Evolutionary conservation across 139 green algal genomes (phyloP).

Genomic region (Micractinium conductrix): DNA sequence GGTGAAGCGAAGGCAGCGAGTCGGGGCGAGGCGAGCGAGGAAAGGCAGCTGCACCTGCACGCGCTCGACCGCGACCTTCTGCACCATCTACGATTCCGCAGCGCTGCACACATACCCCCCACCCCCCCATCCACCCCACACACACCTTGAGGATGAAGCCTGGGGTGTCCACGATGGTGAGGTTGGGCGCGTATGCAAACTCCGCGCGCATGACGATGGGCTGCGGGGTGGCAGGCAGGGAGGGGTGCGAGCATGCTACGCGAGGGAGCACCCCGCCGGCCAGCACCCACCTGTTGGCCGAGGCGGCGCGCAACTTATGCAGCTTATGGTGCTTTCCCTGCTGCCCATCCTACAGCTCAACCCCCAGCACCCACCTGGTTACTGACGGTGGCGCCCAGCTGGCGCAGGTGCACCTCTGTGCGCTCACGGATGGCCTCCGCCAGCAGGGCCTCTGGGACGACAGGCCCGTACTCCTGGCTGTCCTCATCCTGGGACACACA

Average conservation of each 20-base stretch:
- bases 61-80: too few species aligned
- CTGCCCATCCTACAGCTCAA: too few species aligned
- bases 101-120: too few species aligned
- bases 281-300: too few species aligned
- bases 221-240: not conserved
- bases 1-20: not conserved
- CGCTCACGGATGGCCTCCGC: constrained; percentile 81
- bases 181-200: constrained; percentile 86
- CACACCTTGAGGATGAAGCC: constrained; percentile 92
- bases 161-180: constrained; percentile 95
- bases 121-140: not conserved
- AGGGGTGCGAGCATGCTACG: not conserved
- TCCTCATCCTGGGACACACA: constrained; percentile 88
- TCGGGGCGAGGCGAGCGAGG: too few species aligned
- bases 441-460: constrained; percentile 66
- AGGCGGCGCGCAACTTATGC: too few species aligned
- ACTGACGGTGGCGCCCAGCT: constrained; percentile 76
- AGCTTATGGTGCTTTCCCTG: too few species aligned
- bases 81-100: too few species aligned
- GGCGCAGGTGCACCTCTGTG: constrained; percentile 83
- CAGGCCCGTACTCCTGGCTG: constrained; percentile 74
- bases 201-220: constrained; percentile 63
- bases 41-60: too few species aligned
- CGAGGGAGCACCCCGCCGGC: not conserved
- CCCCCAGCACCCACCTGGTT: constrained; percentile 55